Evolutionary conservation across 2,329 filamentous ascomycete genomes (phyloP), one percentile per base, ranked within the genome.

Genomic region (Aspergillus novofumigatus): DNA sequence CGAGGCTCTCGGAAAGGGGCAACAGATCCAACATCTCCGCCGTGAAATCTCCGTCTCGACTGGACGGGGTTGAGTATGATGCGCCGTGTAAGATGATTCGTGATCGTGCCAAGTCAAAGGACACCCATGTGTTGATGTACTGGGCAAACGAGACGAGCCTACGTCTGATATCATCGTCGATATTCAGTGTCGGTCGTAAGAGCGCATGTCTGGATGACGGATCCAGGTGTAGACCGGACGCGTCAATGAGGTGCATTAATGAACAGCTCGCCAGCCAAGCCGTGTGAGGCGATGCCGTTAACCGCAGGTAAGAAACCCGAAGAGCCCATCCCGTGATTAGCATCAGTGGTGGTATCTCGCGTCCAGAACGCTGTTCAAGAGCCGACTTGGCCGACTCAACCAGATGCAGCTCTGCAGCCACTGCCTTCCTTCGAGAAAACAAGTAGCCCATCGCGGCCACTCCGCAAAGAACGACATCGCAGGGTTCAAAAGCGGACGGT

Each of bases 121-220:
- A 83, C n/a, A 80, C 78, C 81, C 81, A 84, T 7, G 78, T 80
- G 62, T 84, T 83, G 9, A 84, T 73, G 59, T 84, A 81, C 10
- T 81, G 78, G 0, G 81, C 77, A 21, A 83, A 74, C 52, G 79
- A 75, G 62, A 81, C 66, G 3, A 81, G 62, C 4, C 79, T 67
- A 25, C 73, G 69, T 3, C 72, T 70, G 7, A 71, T 66, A 20
- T 81, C 78, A 20, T 56, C 58, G 51, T 65, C 59, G 32, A 42
- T 59, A 41, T 50, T 21, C 21, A 52, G 35, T 23, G 21, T 35
- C n/a, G 49, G 20, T 14, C 11, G 44, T 9, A 49, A 9, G 21
- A 57, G 25, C 4, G 29, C 35, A 10, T 29, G 50, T 20, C 53
- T 42, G 0, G 49, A 35, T 2, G 55, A 42, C 1, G 58, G 51